Percentiles rank a stretch among this genome's conserved stretches.
Evolutionary conservation across 768 basidiomycete genomes (phyloP).

Genomic region (Leccinum imitatum): DNA sequence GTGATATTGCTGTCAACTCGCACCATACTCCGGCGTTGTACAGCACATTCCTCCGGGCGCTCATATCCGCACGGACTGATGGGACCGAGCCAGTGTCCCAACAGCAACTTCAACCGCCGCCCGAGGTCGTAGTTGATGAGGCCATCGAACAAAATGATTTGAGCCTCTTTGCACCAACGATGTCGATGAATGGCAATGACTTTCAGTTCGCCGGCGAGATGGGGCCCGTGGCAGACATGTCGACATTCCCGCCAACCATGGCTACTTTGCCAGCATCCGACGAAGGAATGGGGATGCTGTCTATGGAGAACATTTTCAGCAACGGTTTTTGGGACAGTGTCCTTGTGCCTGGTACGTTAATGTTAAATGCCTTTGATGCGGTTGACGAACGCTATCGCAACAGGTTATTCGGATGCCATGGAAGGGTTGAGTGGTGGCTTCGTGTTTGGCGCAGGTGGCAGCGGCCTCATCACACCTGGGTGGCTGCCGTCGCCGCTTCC

Average conservation of each 20-base stretch:
- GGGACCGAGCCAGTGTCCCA: conserved; percentile 27
- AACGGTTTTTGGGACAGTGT: conserved; percentile 87
- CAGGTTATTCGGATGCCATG: conserved; percentile 77
- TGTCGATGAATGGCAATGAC: conserved; percentile 36
- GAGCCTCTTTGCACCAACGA: conserved; percentile 25
- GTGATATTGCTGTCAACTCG: conserved; percentile 71
- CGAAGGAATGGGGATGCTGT: conserved; percentile 49
- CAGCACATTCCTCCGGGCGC: conserved; percentile 75
- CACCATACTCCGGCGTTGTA: conserved; percentile 91
- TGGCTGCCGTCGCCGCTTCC: conserved; percentile 58
- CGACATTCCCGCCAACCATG: conserved; percentile 89
- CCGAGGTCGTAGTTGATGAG: conserved; percentile 23
- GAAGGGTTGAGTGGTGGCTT: conserved; percentile 86
- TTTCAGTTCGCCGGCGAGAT: conserved; percentile 81
- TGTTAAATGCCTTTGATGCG: neutral
- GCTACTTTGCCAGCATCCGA: conserved; percentile 47
- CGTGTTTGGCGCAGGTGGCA: conserved; percentile 80
- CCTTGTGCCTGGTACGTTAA: conserved; percentile 72
- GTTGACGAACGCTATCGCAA: conserved; percentile 7
- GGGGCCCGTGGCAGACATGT: conserved; percentile 80
- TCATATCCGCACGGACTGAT: conserved; percentile 56
- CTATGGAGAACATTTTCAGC: conserved; percentile 82
- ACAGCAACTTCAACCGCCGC: conserved; percentile 17
- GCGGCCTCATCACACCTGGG: conserved; percentile 77
- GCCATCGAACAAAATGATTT: conserved; percentile 28